Evolutionary conservation across 371 early-diverging fungal species (phyloP).

Genomic region (Mortierella polycephala): DNA sequence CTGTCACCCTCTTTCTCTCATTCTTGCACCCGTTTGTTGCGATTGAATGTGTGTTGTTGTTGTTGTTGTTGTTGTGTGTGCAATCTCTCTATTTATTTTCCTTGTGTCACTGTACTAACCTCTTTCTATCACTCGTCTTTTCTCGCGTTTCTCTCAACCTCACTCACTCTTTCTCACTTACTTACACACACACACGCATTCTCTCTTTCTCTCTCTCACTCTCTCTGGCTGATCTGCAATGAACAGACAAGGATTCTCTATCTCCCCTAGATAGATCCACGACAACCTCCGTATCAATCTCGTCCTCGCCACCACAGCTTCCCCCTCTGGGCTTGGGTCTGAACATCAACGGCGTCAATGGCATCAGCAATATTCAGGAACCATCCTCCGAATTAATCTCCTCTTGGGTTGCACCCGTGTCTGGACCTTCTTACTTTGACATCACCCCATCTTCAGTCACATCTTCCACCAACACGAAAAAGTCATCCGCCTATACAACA

Average conservation of each 20-base stretch:
- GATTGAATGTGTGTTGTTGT: too few species aligned
- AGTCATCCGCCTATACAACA: constrained; percentile 26
- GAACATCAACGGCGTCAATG: too few species aligned
- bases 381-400: constrained; percentile 16
- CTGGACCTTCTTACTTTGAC: constrained; percentile 48
- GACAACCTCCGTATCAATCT: neutral
- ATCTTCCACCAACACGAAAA: constrained; percentile 18
- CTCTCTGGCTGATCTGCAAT: too few species aligned
- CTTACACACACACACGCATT: neutral
- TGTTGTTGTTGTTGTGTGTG: too few species aligned
- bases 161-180: neutral
- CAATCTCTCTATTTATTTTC: too few species aligned
- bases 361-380: constrained; percentile 12
- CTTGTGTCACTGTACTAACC: too few species aligned
- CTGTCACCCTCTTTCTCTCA: too few species aligned
- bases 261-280: constrained; percentile 1
- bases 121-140: neutral
- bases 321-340: constrained; percentile 27
- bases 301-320: constrained; percentile 4
- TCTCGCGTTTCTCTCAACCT: constrained; percentile 5
- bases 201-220: too few species aligned
- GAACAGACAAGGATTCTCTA: constrained; percentile 23
- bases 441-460: constrained; percentile 31
- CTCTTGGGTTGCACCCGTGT: constrained; percentile 19
- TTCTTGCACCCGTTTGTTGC: too few species aligned